These are phyloP conservation scores for Alternaria arbusti DNA, from an alignment of 2,329 filamentous ascomycete genomes.

Conservation along the genomic window DNA sequence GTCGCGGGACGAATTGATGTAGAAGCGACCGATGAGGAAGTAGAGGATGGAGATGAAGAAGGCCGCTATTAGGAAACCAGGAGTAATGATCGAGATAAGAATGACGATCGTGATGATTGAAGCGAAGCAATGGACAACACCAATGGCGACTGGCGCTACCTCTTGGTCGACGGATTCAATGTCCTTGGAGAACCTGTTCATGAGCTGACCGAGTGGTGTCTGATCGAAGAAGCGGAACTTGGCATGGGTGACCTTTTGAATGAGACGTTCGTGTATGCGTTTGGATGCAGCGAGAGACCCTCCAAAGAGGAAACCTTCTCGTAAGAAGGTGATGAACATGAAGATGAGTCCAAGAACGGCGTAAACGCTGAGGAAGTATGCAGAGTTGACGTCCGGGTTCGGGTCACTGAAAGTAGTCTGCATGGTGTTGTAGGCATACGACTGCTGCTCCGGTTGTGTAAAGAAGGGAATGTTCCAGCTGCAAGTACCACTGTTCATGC, in stretches of 20 bases:
- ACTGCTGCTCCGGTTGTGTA: constrained; percentile 27
- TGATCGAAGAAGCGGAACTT: constrained; percentile 98
- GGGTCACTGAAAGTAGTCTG: constrained; percentile 49
- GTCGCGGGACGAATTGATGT: constrained; percentile 90
- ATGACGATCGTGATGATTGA: constrained; percentile 83
- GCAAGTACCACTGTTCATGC: constrained; percentile 59
- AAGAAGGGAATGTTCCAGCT: constrained; percentile 53
- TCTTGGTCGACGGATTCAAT: constrained; percentile 95
- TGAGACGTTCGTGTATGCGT: constrained; percentile 79
- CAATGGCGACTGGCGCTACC: constrained; percentile 88
- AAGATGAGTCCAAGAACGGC: constrained; percentile 79
- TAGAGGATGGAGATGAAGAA: constrained; percentile 85
- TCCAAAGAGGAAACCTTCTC: constrained; percentile 89
- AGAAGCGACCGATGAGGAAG: constrained; percentile 82
- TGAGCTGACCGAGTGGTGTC: constrained; percentile 92
- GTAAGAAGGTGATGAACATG: constrained; percentile 78
- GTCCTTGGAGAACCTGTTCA: constrained; percentile 99
- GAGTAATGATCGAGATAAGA: constrained; percentile 87
- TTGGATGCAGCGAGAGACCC: constrained; percentile 88
- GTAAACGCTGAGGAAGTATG: constrained; percentile 85
- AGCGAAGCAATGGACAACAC: constrained; percentile 69
- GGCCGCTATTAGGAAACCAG: constrained; percentile 85
- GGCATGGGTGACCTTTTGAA: constrained; percentile 80
- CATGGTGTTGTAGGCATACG: constrained; percentile 47
- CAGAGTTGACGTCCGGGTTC: constrained; percentile 70